Evolutionary conservation across 208 protist genomes (phyloP), one percentile per base, ranked within the genome.

Genomic region (Herpetomonas samuelpessoai): DNA sequence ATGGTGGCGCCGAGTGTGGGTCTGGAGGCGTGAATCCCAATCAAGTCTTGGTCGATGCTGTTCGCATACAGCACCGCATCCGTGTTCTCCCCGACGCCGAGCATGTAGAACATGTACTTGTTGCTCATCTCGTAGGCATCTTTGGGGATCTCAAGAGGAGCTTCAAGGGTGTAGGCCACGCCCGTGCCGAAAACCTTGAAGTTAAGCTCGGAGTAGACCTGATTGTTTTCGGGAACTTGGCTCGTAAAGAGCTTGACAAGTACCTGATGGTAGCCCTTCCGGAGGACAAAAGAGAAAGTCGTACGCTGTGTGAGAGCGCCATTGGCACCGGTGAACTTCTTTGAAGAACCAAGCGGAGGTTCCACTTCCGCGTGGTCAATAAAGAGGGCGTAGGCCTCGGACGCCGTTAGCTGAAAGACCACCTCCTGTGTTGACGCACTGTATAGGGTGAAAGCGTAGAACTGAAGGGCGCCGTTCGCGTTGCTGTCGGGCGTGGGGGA

Each of bases 391-490:
- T 26, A 12, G 28, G 10, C 54, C 12, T 44, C 54, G 54, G 10
- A n/a, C 10, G 22, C 29, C 16, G 38, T 31, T 10, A 31, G 6
- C n/a, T 47, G 31, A 9, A 59, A 4, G 19, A 25, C 39, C n/a
- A 47, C 25, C 21, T 16, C 39, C 21, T 59, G 54, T 6, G 3
- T 7, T 21, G 39, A 6, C 25, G 28, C 16, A n/a, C 51, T 59
- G 38, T 59, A 59, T 12, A 59, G 25, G 7, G 54, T 28, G 54
- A 44, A 44, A 16, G 31, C 54, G 39, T 48, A 59, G 38, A 47
- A 59, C 31, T 44, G 30, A 9, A 47, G 14, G 4, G 54, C 9
- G 38, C 46, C 35, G 35, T 41, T 51, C 10, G 22, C 46, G 6
- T 6, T n/a, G 12, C 19, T 51, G 46, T 26, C 46, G 12, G 18